Base-by-base conservation (phyloP, 805 yeast species). In the Phaffomyces antillensis region DNA sequence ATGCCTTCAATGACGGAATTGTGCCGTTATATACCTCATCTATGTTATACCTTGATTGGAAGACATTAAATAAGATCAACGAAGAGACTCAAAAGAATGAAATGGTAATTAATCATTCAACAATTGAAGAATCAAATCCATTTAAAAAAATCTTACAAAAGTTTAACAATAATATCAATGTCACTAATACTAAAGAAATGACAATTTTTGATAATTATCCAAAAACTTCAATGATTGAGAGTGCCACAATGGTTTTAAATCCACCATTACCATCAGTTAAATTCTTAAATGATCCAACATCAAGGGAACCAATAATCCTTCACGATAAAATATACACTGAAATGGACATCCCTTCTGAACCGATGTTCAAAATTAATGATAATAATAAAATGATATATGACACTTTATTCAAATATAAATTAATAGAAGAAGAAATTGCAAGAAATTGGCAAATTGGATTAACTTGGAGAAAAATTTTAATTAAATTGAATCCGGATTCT, bases 11-110 rank as follows among this genome's bases (percentile, higher is more conserved):
- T 59, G 95, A 86, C 63, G 95, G 93, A 3, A 82, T 86, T 32
- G 95, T 86, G 0, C 93, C 95, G 0, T 67, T 86, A 43, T 71
- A 90, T 46, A 83, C 93, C 0, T 73, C 88, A 0, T 81, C 88
- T 0, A 59, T 86, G 42, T 63, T 86, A 24, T 86, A 75, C 57
- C 52, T 86, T 26, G 91, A 86, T 59, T 83, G 61, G 61, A 52
- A 54, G 36, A 55, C 56, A 2, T 34, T 57, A 9, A 45, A 46
- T 6, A 45, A 49, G 12, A 52, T 53, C 2, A 39, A 52, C 2
- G 41, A 52, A 7, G 37, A 47, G 12, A 49, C 45, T 5, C 24
- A 18, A 40, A 10, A 24, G 24, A 28, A 9, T 23, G 43, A 42
- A 13, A 26, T 12, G 11, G 33, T 36, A 4, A 24, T 18, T n/a